Conservation (phyloP, 2,329 filamentous ascomycete genomes). For the Cladosporium sphaerospermum region DNA sequence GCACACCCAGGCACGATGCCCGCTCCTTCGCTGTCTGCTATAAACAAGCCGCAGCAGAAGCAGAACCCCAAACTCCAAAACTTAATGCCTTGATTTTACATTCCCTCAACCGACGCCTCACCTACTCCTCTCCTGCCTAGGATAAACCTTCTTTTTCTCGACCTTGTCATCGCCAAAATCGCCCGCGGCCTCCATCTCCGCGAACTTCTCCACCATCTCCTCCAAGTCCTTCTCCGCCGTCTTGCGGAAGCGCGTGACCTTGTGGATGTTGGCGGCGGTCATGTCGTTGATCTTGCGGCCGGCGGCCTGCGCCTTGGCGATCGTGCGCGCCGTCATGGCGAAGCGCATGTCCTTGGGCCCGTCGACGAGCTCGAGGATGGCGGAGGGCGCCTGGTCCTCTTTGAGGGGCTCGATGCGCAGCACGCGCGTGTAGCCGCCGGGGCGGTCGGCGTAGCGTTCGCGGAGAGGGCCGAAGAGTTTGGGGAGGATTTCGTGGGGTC, state of each 20-base stretch:
- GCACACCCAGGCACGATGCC: too few relatives aligned
- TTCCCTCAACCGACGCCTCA: slow-evolving; percentile 8
- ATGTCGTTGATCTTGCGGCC: slow-evolving; percentile 59
- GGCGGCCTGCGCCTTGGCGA: slow-evolving; percentile 53
- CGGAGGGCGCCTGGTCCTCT: slow-evolving; percentile 78
- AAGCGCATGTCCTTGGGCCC: slow-evolving; percentile 91
- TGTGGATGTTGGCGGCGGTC: slow-evolving; percentile 71
- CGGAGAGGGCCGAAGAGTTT: slow-evolving; percentile 84
- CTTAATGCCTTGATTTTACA: not conserved
- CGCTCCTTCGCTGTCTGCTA: too few relatives aligned
- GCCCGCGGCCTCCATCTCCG: slow-evolving; percentile 27
- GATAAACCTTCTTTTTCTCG: slow-evolving; percentile 32
- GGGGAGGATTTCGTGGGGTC: slow-evolving; percentile 62
- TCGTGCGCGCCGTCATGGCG: slow-evolving; percentile 80
- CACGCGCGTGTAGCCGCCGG: slow-evolving; percentile 91
- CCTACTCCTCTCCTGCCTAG: slow-evolving; percentile 21
- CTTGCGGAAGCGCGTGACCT: slow-evolving; percentile 71
- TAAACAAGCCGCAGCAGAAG: too few relatives aligned
- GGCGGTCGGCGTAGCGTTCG: slow-evolving; percentile 68
- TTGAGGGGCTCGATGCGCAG: slow-evolving; percentile 85
- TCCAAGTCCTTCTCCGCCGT: slow-evolving; percentile 64
- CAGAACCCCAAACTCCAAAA: too few relatives aligned
- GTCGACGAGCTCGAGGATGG: slow-evolving; percentile 92
- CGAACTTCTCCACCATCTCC: slow-evolving; percentile 44
- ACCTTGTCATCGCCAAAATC: slow-evolving; percentile 29